A percentile compares a stretch with the other conserved stretches of the same genome.
phyloP scores from a whole-genome alignment of 2,329 filamentous ascomycete genomes.

The Periglandula ipomoeae region DNA sequence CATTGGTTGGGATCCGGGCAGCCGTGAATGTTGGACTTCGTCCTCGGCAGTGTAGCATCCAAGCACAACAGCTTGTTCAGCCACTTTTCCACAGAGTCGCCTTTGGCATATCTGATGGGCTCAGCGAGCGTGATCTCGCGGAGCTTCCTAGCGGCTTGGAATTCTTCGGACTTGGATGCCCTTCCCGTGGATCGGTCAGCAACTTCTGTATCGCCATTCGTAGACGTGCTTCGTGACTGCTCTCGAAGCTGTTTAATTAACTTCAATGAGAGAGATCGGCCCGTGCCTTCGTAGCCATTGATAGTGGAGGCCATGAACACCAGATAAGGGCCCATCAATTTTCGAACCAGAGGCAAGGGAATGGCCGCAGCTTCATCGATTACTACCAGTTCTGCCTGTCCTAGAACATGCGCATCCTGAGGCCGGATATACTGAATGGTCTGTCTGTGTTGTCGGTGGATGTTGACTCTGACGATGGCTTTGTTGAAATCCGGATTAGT shows the following conservation, averaged over 20 bases:
- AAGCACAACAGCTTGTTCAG: constrained; percentile 89
- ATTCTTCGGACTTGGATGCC: constrained; percentile 53
- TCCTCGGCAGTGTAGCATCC: constrained; percentile 79
- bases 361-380: constrained; percentile 98
- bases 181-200: constrained; percentile 74
- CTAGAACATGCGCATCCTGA: constrained; percentile 88
- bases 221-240: constrained; percentile 62
- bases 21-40: constrained; percentile 62
- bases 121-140: constrained; percentile 89
- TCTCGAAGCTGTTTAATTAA: constrained; percentile 95
- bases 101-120: constrained; percentile 87
- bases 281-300: constrained; percentile 97
- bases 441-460: constrained; percentile 89
- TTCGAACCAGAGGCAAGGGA: constrained; percentile 81
- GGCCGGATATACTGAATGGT: constrained; percentile 98
- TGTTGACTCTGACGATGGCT: constrained; percentile 92
- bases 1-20: constrained; percentile 88
- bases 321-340: constrained; percentile 91
- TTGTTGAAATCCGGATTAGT: constrained; percentile 99
- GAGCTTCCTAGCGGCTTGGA: constrained; percentile 63
- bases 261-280: constrained; percentile 88
- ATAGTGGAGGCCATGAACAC: constrained; percentile 99
- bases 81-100: constrained; percentile 92
- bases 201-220: constrained; percentile 53
- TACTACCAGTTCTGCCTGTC: constrained; percentile 88